Percentiles rank a stretch among this genome's conserved stretches.
These are phyloP conservation scores for Fusarium xylarioides DNA, from an alignment of 2,329 filamentous ascomycete species.

Conservation along the genomic window DNA sequence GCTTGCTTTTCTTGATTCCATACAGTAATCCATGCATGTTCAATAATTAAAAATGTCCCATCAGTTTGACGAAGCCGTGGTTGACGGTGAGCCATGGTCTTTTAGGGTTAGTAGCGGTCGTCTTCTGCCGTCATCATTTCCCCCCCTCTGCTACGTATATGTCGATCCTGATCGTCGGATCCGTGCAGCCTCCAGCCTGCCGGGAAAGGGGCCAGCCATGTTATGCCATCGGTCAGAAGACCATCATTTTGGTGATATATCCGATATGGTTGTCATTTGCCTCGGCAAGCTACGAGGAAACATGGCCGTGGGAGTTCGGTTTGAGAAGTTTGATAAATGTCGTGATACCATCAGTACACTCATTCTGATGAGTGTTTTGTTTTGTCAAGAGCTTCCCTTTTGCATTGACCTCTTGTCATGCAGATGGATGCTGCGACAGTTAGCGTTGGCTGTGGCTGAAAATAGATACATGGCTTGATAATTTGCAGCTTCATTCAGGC, in stretches of 20 bases:
- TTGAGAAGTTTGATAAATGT: neutral
- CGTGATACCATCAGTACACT: neutral
- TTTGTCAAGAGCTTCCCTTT: neutral
- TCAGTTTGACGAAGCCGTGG: neutral
- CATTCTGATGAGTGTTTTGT: neutral
- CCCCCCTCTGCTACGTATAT: constrained; percentile 24
- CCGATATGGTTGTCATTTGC: constrained; percentile 7
- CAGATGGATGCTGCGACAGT: neutral
- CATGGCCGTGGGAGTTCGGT: neutral
- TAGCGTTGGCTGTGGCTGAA: constrained; percentile 6
- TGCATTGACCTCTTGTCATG: constrained; percentile 2
- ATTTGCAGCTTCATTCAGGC: constrained; percentile 10
- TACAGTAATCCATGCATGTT: neutral
- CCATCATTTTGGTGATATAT: constrained; percentile 19
- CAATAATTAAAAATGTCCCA: constrained; percentile 7
- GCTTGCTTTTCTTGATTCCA: constrained; percentile 29
- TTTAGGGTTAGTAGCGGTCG: constrained; percentile 21
- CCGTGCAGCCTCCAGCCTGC: constrained; percentile 36
- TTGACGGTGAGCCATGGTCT: constrained; percentile 31
- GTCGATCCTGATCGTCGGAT: constrained; percentile 44
- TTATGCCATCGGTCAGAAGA: constrained; percentile 28
- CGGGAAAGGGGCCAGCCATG: constrained; percentile 31
- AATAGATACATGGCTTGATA: constrained; percentile 21
- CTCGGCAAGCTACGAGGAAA: constrained; percentile 2
- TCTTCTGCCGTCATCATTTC: constrained; percentile 37